phyloP scores from a whole-genome alignment of 768 basidiomycete genomes.

The Termitomyces eurrhizus region DNA sequence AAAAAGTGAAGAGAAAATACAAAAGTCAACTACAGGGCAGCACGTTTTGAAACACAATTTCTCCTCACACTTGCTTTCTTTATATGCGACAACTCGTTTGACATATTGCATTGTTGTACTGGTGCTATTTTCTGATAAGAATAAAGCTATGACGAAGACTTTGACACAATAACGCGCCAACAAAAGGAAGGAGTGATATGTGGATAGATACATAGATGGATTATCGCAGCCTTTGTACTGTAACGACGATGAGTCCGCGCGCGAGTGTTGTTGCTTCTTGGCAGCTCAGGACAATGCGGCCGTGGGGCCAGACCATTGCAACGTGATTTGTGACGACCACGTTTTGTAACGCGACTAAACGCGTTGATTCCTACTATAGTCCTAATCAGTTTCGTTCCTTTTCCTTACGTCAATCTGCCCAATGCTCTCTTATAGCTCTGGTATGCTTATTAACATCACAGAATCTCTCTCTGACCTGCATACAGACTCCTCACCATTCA shows the following conservation, averaged over 20 bases:
- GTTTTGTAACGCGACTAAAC: slow-evolving; percentile 21
- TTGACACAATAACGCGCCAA: background rate
- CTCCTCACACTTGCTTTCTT: slow-evolving; percentile 2
- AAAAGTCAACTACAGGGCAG: slow-evolving; percentile 1
- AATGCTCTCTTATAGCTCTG: slow-evolving; percentile 6
- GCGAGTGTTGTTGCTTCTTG: background rate
- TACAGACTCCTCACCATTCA: slow-evolving; percentile 26
- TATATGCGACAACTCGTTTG: background rate
- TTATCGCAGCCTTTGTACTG: background rate
- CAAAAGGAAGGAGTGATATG: background rate
- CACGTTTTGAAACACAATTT: background rate
- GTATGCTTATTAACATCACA: background rate
- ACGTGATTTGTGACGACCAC: slow-evolving; percentile 15
- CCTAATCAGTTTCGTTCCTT: background rate
- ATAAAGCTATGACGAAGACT: background rate
- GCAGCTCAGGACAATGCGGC: background rate
- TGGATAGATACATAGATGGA: background rate
- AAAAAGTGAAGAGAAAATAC: slow-evolving; percentile 12
- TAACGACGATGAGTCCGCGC: background rate
- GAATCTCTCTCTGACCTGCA: slow-evolving; percentile 1
- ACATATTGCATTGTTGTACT: background rate
- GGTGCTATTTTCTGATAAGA: background rate
- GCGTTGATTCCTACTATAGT: slow-evolving; percentile 15
- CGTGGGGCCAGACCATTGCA: background rate
- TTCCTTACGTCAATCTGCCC: background rate